Evolutionary conservation across 2,329 filamentous ascomycete species (phyloP).

Genomic region (Teratosphaeria viscida): DNA sequence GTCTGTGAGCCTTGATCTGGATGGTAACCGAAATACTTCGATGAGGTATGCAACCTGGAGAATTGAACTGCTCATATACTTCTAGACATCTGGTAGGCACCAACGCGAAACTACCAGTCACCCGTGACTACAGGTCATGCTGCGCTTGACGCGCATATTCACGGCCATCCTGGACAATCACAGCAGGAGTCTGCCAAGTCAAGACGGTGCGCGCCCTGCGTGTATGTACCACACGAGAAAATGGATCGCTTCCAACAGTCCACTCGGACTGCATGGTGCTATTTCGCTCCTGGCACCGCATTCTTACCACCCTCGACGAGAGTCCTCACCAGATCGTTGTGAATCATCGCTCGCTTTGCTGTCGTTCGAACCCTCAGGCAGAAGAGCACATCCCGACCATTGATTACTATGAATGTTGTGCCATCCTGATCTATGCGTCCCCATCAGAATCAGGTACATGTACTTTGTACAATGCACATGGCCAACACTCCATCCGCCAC

Average conservation of each 20-base stretch:
- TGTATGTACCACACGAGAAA: neutral
- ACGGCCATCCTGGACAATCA: neutral
- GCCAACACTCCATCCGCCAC: neutral
- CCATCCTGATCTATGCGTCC: neutral
- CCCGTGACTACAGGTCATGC: neutral
- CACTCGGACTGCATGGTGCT: neutral
- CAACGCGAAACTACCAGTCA: neutral
- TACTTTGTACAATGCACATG: neutral
- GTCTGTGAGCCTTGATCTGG: neutral
- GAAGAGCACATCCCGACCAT: neutral
- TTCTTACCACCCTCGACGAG: neutral
- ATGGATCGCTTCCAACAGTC: neutral
- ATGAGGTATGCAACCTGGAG: neutral
- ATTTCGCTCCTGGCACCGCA: neutral
- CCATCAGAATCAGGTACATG: neutral
- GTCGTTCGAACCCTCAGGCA: neutral
- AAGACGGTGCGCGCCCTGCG: neutral
- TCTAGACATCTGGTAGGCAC: neutral
- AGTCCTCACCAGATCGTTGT: neutral
- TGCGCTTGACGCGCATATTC: neutral
- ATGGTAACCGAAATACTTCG: neutral
- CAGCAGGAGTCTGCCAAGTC: neutral
- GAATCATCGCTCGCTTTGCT: neutral
- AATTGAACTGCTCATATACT: neutral
- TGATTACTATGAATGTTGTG: neutral